Evolutionary conservation across 495 filamentous ascomycete genomes (phyloP).

Genomic region (Trichoderma virens): DNA sequence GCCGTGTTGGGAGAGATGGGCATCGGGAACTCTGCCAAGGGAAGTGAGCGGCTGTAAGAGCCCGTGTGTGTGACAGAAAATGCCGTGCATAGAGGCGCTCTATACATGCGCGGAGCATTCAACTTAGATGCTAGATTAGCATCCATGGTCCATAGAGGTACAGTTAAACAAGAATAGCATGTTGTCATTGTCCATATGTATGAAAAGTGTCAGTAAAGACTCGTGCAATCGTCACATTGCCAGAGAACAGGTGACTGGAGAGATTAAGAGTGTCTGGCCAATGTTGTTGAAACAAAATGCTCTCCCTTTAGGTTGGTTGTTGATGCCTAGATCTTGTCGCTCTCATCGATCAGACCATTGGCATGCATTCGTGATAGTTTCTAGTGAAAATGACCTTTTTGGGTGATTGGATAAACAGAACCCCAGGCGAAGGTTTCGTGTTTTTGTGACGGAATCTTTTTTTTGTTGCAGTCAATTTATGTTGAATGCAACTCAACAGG

Average conservation of each 20-base stretch:
- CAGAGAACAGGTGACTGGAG: too few species aligned
- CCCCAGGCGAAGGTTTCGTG: background rate
- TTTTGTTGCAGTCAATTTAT: background rate
- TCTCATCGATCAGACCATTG: too few species aligned
- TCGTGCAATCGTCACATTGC: too few species aligned
- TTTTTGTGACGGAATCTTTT: background rate
- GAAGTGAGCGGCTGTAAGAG: background rate
- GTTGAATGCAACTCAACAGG: background rate
- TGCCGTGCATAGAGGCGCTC: background rate
- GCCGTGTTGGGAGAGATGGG: constrained; percentile 29
- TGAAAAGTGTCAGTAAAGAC: too few species aligned
- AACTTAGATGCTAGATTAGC: too few species aligned
- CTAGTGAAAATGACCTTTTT: background rate
- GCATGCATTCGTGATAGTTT: too few species aligned
- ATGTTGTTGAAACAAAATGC: background rate
- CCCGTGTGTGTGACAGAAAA: background rate
- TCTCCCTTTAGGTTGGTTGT: too few species aligned
- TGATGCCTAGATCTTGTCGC: too few species aligned
- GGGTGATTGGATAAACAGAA: background rate
- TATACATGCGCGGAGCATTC: background rate
- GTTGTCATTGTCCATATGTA: too few species aligned
- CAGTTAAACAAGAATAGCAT: too few species aligned
- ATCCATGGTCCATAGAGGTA: too few species aligned
- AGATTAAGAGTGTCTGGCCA: too few species aligned
- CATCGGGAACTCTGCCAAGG: background rate